A percentile compares a stretch with the other conserved stretches of the same genome.
These are phyloP conservation scores for Ophiostoma sp. DNA, from an alignment of 2,329 filamentous ascomycete species.

Conservation along the genomic window DNA sequence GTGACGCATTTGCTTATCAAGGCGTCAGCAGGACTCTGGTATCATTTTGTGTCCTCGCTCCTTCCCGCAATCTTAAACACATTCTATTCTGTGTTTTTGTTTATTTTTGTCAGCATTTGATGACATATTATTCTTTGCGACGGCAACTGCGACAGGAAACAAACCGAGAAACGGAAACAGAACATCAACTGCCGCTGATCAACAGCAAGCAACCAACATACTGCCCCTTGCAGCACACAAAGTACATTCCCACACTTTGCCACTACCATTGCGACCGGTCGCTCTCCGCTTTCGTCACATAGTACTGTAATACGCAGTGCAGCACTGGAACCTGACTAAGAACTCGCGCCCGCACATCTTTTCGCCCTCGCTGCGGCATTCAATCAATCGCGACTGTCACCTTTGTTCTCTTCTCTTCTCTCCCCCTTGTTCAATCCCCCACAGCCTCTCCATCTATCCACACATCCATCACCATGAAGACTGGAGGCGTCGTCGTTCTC, in stretches of 20 bases:
- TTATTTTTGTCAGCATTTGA: not conserved
- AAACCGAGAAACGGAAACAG: not conserved
- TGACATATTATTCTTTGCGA: not conserved
- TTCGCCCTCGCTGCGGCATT: not conserved
- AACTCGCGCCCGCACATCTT: not conserved
- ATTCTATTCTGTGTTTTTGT: not conserved
- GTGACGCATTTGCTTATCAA: slow-evolving; percentile 2
- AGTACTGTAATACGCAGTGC: too few relatives aligned
- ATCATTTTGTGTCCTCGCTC: not conserved
- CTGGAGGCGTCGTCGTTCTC: slow-evolving; percentile 65
- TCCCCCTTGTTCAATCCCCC: not conserved
- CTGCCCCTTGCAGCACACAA: slow-evolving; percentile 6
- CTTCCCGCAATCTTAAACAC: not conserved
- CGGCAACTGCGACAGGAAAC: not conserved
- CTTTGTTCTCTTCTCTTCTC: not conserved
- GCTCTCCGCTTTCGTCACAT: not conserved
- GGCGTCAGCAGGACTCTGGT: not conserved
- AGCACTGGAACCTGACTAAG: slow-evolving; percentile 1
- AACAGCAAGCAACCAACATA: not conserved
- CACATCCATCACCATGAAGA: slow-evolving; percentile 43
- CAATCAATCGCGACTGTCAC: not conserved
- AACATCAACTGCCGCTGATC: too few relatives aligned
- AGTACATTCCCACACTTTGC: not conserved
- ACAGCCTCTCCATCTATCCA: not conserved
- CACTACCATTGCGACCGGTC: not conserved